Evolutionary conservation across 2,329 filamentous ascomycete genomes (phyloP), one percentile per base, ranked within the genome.

Genomic region (Curvularia sp.): DNA sequence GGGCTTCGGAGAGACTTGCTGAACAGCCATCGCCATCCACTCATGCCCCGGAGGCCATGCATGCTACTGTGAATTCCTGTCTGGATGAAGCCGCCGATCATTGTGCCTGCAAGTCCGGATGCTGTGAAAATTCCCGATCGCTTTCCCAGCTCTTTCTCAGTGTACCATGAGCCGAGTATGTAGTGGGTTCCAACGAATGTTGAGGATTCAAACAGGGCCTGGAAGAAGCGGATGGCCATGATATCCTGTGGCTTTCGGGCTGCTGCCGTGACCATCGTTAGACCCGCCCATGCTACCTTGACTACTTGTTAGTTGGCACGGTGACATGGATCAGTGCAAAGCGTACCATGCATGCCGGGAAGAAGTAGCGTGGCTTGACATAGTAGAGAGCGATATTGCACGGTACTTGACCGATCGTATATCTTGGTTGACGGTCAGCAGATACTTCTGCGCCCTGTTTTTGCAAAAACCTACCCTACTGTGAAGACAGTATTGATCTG

Each of bases 41-140:
- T 75, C 2, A 87, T 75, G 1, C 84, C 83, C 47, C 75, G 69
- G 4, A 79, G 70, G 1, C 83, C 82, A 55, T 86, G 64, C 57
- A 82, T 73, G 34, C 72, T 77, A 1, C 65, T 73, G 53, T 80
- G 76, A 38, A 81, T 79, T 7, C 83, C 84, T 0, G 82, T 84
- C 68, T 88, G 85, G 54, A 89, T 83, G 70, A 87, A 86, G 1
- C 86, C 86, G 12, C 83, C 82, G 50, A 89, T 85, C 81, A 88
- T 84, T 0, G 83, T 86, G 0, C 86, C 86, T 0, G 84, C 85
- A 1, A 87, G 77, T 0, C 85, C 86, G 1, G 83, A 85, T 1
- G 84, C 81, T 1, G 84, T 87, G 70, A 88, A 88, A 51, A 89
- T 82, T 7, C 84, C 86, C 27, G 80, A 84, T 3, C 86, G 80